phyloP scores from a whole-genome alignment of 352 stramenopile genomes.

The Globisporangium solare region DNA sequence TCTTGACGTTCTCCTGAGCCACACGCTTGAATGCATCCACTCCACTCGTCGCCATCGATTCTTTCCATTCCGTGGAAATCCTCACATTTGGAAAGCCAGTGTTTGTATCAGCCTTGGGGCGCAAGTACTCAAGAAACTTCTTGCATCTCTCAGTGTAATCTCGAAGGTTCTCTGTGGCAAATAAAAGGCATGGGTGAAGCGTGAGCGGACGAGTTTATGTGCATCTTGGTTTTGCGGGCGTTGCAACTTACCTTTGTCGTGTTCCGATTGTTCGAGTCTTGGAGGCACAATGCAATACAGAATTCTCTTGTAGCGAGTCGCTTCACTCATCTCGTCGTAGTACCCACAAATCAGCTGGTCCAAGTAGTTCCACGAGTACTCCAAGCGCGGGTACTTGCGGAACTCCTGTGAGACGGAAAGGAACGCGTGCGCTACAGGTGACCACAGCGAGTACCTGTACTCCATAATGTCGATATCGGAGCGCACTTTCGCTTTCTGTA shows the following conservation, averaged over 20 bases:
- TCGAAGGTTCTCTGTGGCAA: constrained; percentile 38
- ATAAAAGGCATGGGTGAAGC: constrained; percentile 1
- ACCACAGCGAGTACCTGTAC: constrained; percentile 83
- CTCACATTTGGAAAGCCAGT: constrained; percentile 52
- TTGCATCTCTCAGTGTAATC: constrained; percentile 56
- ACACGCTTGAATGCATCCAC: constrained; percentile 64
- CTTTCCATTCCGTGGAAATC: constrained; percentile 45
- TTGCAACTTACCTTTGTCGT: constrained; percentile 19
- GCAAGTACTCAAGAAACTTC: constrained; percentile 72
- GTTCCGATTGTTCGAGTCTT: constrained; percentile 23
- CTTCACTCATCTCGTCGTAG: constrained; percentile 84
- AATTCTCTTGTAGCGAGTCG: constrained; percentile 76
- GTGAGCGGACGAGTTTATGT: too few species aligned
- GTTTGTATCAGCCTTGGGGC: constrained; percentile 48
- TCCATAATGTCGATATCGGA: constrained; percentile 79
- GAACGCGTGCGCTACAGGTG: constrained; percentile 57
- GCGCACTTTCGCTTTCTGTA: constrained; percentile 49
- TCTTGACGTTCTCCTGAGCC: constrained; percentile 61
- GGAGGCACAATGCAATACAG: constrained; percentile 70
- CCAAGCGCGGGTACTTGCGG: constrained; percentile 72
- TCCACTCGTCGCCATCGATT: constrained; percentile 38
- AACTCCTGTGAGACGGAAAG: constrained; percentile 71
- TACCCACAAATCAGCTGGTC: constrained; percentile 86
- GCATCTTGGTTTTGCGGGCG: too few species aligned
- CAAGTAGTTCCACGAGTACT: constrained; percentile 85